Percentiles rank a stretch among this genome's conserved stretches.
Conservation (phyloP, 305 asterid species). For the Solanum hybrid region DNA sequence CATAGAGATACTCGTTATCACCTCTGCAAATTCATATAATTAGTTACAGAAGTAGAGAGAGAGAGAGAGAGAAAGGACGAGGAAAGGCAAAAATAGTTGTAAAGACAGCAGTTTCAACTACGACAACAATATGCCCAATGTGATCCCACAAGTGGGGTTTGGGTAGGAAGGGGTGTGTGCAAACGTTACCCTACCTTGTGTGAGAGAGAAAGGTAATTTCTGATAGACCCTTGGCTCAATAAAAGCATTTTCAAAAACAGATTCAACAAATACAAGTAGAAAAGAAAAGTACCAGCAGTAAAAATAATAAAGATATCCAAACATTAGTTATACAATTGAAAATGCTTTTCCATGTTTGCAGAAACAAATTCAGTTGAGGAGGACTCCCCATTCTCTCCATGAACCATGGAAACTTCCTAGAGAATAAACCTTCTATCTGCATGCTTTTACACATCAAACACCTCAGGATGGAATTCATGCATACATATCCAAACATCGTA, state of each 20-base stretch:
- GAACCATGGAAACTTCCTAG: background rate
- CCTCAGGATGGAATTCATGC: background rate
- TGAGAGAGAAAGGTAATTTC: background rate
- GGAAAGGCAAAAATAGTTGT: background rate
- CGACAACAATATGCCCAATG: background rate
- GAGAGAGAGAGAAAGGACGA: background rate
- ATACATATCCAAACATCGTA: background rate
- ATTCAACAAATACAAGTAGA: background rate
- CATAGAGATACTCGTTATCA: constrained; percentile 57
- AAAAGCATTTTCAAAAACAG: background rate
- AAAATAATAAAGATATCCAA: background rate
- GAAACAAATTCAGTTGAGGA: background rate
- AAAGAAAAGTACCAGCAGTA: background rate
- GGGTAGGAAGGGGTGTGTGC: background rate
- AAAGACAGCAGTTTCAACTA: background rate
- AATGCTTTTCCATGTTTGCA: background rate
- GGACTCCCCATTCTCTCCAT: background rate
- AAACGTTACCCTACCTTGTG: background rate
- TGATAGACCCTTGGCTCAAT: background rate
- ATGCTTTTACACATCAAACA: background rate
- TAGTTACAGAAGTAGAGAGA: background rate
- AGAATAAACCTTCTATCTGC: background rate
- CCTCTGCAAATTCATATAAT: constrained; percentile 34
- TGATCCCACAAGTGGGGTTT: background rate
- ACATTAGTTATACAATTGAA: background rate